Evolutionary conservation across 2,329 filamentous ascomycete species (phyloP), one percentile per base, ranked within the genome.

Genomic region (Mycosphaerella sp.): DNA sequence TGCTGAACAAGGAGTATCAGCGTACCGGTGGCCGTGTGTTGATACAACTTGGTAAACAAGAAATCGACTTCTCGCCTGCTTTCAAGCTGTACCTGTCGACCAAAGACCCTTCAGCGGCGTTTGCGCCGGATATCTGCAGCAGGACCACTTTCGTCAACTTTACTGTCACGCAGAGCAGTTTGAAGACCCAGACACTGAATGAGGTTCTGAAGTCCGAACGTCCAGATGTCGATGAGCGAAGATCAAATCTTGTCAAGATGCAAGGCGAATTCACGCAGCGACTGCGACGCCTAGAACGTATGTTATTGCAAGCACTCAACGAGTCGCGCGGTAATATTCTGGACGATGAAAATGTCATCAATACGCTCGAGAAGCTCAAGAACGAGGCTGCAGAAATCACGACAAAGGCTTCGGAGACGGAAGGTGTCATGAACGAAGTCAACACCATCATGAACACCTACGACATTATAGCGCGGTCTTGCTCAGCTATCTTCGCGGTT

Each of bases 251-350:
- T 59, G 95, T 97, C 79, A 98, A 98, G 74, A 81, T 96, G 64
- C 93, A 98, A 73, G 93, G 93, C 64, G 94, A 98, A 72, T 98
- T 98, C 79, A 96, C 94, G 73, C 85, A 97, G n/a, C 91, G 96
- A 71, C 81, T 98, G 39, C 86, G 93, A 57, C 88, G 95, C 69
- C 80, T 98, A 25, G 94, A 98, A 76, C 96, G 95, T 73, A 85
- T 87, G 51, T 78, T 98, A 45, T 75, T 98, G 42, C 89, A 96
- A 69, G 91, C 94, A 21, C 83, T 98, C 65, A 98, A 98, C 66
- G 91, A 96, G 71, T 97, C 91, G 50, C 87, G 89, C 44, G 93
- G 93, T 61, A 98, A 98, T 64, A 98, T 98, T 62, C 81, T 98
- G 41, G 93, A 98, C 67, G 94, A 98, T 64, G 93, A 98, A 72